Base-by-base conservation (phyloP, 2,329 filamentous ascomycete species). In the Neodidymelliopsis sp. region DNA sequence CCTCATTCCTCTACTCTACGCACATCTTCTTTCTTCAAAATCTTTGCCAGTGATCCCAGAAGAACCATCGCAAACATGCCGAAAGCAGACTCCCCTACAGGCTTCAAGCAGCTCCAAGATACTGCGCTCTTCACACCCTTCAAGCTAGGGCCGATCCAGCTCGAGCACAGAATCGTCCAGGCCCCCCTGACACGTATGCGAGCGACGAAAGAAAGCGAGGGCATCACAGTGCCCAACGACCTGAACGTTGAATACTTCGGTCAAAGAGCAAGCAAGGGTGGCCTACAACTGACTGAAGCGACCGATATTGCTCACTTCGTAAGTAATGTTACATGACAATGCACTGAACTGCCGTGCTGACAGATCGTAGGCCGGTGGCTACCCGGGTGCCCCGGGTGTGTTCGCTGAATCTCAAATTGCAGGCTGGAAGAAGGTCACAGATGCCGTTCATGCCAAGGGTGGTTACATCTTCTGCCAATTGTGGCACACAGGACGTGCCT, bases 241-340 rank as follows among this genome's bases (percentile, higher is more conserved):
- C 38, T 73, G 40, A 73, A 75, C 3, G 63, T 71, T 13, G 76
- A 82, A 44, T 81, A 84, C 69, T 84, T 84, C 65, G 66, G 68
- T 15, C 81, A 85, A 60, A 77, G 82, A 18, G 79, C 75, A 25
- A 73, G 74, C 8, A 77, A 78, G 4, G 82, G 83, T 18, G 84
- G 81, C 1, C 70, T 87, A 2, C 67, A 87, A 30, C 79, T 87
- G 56, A 79, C 79, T 3, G 84, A 87, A 64, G 83, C 77, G 0
- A 82, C 81, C 9, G 68, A 72, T 25, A 72, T 71, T 46, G 60
- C 56, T 45, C 60, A 66, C 58, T 70, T 67, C 49, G 68, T 70
- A 38, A 54, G 59, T 47, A 19, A 24, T 20, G 9, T 18, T n/a
- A n/a, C n/a, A 9, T 10, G 3, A 7, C 3, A 29, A 20, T 31